Percentiles rank a stretch among this genome's conserved stretches.
Evolutionary conservation across 2,329 filamentous ascomycete species (phyloP).

Genomic region (Alternaria triticina): DNA sequence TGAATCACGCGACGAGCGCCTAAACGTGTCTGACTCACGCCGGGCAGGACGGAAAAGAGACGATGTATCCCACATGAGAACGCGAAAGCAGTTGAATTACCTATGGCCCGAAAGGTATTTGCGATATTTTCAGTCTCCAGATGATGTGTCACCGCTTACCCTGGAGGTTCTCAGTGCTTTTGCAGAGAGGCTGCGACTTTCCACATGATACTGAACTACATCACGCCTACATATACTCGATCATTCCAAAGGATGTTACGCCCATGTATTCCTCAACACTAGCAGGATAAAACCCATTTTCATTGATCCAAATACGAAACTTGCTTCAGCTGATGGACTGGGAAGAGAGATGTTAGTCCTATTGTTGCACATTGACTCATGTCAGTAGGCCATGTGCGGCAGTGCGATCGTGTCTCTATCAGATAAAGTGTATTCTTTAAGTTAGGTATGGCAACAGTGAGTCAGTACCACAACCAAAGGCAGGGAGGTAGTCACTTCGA

Average conservation of each 20-base stretch:
- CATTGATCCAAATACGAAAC: not conserved
- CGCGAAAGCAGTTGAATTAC: not conserved
- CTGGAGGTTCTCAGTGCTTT: too few relatives aligned
- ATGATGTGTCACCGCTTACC: not conserved
- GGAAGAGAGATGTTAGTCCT: rapidly evolving
- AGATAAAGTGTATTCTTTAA: rapidly evolving
- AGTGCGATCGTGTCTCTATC: not conserved
- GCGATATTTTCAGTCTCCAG: not conserved
- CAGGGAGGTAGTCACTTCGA: not conserved
- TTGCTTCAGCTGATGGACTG: not conserved
- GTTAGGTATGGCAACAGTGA: not conserved
- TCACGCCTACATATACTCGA: not conserved
- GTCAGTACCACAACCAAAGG: not conserved
- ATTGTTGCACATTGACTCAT: not conserved
- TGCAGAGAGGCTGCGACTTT: too few relatives aligned
- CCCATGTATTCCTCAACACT: not conserved
- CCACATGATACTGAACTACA: not conserved
- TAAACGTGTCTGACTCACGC: not conserved
- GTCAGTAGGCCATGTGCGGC: not conserved
- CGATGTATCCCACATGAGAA: rapidly evolving
- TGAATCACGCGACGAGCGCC: not conserved
- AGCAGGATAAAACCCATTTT: not conserved
- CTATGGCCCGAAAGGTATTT: not conserved
- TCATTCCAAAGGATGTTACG: not conserved
- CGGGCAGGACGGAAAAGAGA: not conserved